These are phyloP conservation scores for Trypanosoma avium DNA, from an alignment of 208 protist genomes.

Conservation along the genomic window DNA sequence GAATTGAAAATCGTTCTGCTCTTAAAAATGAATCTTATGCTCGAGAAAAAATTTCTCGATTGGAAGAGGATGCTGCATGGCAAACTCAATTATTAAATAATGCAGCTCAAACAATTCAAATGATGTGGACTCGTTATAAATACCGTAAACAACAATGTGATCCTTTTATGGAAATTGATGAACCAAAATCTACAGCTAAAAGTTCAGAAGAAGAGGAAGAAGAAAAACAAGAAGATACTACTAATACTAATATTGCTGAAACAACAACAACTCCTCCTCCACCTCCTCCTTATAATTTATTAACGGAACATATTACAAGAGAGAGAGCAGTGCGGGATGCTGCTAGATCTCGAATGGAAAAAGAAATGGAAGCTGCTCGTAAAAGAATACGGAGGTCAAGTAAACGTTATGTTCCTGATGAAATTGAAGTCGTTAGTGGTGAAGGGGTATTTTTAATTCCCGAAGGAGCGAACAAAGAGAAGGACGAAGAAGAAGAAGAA, in stretches of 20 bases:
- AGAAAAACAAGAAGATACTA: neutral
- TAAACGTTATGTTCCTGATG: conserved; percentile 7
- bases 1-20: conserved; percentile 25
- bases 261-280: neutral
- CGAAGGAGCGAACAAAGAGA: neutral
- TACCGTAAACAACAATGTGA: neutral
- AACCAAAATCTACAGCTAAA: no score
- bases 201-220: no score
- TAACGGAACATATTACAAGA: conserved; percentile 55
- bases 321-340: conserved; percentile 37
- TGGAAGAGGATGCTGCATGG: conserved; percentile 66
- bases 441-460: conserved; percentile 12
- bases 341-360: conserved; percentile 19
- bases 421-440: conserved; percentile 16
- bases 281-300: conserved; percentile 55
- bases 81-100: conserved; percentile 57
- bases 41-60: conserved; percentile 35
- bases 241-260: neutral
- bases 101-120: conserved; percentile 69
- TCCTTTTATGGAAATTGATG: conserved; percentile 6
- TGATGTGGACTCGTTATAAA: conserved; percentile 67
- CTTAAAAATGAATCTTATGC: conserved; percentile 32
- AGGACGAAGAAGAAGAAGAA: neutral
- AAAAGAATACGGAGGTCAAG: neutral
- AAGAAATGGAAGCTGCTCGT: conserved; percentile 13